Conservation (phyloP, 1,284 basidiomycete species). For the Grifola frondosa region DNA sequence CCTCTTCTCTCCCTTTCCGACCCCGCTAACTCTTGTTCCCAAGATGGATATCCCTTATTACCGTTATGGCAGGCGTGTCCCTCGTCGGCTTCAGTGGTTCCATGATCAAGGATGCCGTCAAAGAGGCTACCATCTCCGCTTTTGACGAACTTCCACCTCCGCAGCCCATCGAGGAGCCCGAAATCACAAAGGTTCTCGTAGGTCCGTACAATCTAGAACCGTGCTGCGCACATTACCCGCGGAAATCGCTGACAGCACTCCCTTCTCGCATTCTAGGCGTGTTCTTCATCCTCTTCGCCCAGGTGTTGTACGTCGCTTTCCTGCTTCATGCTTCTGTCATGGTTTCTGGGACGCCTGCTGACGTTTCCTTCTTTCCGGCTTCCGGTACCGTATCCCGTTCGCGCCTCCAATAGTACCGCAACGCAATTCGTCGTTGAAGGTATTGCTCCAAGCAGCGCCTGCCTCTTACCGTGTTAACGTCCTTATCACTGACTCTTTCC, state of each 20-base stretch:
- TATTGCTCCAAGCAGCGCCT: background rate
- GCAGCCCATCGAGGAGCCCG: constrained; percentile 51
- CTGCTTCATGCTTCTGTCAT: constrained; percentile 14
- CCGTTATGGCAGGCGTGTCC: constrained; percentile 89
- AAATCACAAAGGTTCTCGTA: constrained; percentile 65
- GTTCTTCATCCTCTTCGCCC: constrained; percentile 93
- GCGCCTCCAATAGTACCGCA: constrained; percentile 60
- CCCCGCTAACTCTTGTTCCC: constrained; percentile 17
- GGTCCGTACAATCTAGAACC: constrained; percentile 45
- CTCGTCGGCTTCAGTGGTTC: constrained; percentile 93
- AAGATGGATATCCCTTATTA: constrained; percentile 88
- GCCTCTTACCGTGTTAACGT: background rate
- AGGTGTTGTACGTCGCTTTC: constrained; percentile 79
- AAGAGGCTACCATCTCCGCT: constrained; percentile 36
- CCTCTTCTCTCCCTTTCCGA: background rate
- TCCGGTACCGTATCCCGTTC: constrained; percentile 4
- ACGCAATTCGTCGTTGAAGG: constrained; percentile 95
- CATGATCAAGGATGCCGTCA: constrained; percentile 72
- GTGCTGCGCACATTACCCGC: constrained; percentile 8
- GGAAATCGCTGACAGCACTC: constrained; percentile 8
- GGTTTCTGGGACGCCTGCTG: constrained; percentile 8
- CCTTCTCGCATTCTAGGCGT: constrained; percentile 62
- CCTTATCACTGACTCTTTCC: constrained; percentile 1
- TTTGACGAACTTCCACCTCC: constrained; percentile 27
- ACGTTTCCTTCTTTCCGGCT: constrained; percentile 13